Base-by-base conservation (phyloP, 306 rosid species). In the Echinosophora koreensis region DNA sequence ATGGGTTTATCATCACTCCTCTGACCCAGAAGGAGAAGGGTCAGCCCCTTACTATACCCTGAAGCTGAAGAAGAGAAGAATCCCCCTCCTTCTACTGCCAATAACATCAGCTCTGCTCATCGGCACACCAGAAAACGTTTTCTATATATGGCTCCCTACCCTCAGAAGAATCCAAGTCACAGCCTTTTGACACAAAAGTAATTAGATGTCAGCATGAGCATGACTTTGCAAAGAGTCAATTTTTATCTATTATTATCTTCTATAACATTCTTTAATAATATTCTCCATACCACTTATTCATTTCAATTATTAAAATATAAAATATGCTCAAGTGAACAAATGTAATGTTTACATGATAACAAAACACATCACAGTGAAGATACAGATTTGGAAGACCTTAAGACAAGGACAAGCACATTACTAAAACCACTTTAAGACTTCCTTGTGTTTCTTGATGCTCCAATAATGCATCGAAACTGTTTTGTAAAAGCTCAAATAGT, bases 51-150 rank as follows among this genome's bases (percentile, higher is more conserved):
- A 79, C 96, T 90, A 87, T 89, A 92, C 69, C 93, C 93, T 47
- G 86, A 86, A 77, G 97, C 97, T 57, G 97, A 90, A 83, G 97
- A 84, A 72, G 93, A 92, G 88, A 92, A 92, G 88, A 90, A 90
- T 62, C 92, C 92, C 82, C 94, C 90, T 78, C 96, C 97, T 87
- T 90, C 96, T 61, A 90, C 92, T 76, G 94, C 89, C 78, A 92
- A 80, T 89, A 92, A 86, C 96, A 92, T 89, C 84, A 86, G 96
- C 76, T 82, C 87, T 82, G 80, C 92, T 89, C 96, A 90, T 93
- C 71, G 77, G 92, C 77, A 12, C 78, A 72, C 86, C 89, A 79
- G 78, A 69, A 63, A 72, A 6, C 58, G 28, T 66, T 44, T 73
- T 85, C 81, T 69, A 55, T 66, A 59, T 63, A 39, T 49, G 46